Conservation (phyloP, 1,284 basidiomycete genomes). For the Gomphus bonarii region DNA sequence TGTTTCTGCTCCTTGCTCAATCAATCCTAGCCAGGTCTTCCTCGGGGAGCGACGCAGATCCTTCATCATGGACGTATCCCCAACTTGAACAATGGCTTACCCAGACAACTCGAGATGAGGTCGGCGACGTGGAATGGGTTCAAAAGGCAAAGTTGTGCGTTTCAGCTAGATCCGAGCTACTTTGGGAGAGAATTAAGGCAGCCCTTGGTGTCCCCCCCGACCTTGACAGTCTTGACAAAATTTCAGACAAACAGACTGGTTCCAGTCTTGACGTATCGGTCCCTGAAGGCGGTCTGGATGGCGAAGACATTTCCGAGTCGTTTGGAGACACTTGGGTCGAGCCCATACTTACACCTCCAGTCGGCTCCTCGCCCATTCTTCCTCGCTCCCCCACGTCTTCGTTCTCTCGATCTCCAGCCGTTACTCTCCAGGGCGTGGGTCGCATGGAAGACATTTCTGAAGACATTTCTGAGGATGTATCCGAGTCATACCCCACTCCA, state of each 20-base stretch:
- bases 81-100: constrained; percentile 54
- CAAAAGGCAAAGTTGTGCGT: constrained; percentile 55
- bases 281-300: neutral
- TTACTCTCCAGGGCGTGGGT: neutral
- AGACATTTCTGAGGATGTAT: constrained; percentile 8
- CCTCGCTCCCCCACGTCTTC: constrained; percentile 1
- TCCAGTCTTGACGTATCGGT: neutral
- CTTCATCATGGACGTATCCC: constrained; percentile 45
- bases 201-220: constrained; percentile 70
- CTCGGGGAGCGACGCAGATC: constrained; percentile 27
- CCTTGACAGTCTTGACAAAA: constrained; percentile 47
- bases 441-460: constrained; percentile 8
- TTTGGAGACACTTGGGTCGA: constrained; percentile 8
- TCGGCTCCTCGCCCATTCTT: neutral
- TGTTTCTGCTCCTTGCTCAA: constrained; percentile 61
- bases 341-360: neutral
- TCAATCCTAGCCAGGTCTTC: constrained; percentile 38
- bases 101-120: constrained; percentile 43
- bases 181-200: constrained; percentile 75
- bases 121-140: constrained; percentile 54
- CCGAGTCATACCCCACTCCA: neutral
- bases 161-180: constrained; percentile 58
- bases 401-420: constrained; percentile 1
- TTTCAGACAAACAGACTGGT: constrained; percentile 14
- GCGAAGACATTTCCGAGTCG: neutral